Evolutionary conservation across 108 stramenopile genomes (phyloP), one percentile per base, ranked within the genome.

Genomic region (Stephanodiscus triporus): DNA sequence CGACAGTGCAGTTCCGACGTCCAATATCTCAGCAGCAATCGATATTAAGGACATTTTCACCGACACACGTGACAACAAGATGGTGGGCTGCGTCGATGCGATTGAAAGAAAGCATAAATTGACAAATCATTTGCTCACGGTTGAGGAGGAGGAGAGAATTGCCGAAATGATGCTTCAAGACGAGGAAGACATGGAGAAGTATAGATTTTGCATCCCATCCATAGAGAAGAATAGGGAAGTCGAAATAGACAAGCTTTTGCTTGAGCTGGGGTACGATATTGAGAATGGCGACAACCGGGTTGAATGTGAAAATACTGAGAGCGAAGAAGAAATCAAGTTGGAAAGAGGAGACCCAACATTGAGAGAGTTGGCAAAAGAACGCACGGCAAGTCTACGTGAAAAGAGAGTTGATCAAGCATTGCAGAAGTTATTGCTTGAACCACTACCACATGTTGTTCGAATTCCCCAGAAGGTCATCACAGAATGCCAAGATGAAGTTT

Each of bases 101-200:
- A 59, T 59, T 59, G 29, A 59, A 16, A 1, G 58, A 59, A 42
- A 70, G 13, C 58, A 58, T 22, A 70, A 45, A 1, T 36, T 34
- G 36, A 40, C 11, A 7, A 47, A 30, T n/a, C 32, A 49, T 32
- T 32, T 59, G 45, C 59, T 75, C 42, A 75, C 74, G 22, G 38
- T 36, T 2, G 66, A 67, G 17, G 74, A 75, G 48, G 66, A 75
- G 55, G 66, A 75, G 34, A 55, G 66, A 53, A 57, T 75, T 2
- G 34, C 48, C 13, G 14, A 62, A 40, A 47, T 75, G 19, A 23
- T 75, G 58, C 26, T 9, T 32, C 38, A 75, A 47, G 66, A 61
- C 48, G 58, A 67, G 13, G 66, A 75, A 34, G 17, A 14, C 51
- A 49, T 67, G 2, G 74, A 75, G 23, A 37, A 61, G 13, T 75